Percentiles rank a stretch among this genome's conserved stretches.
Conservation (phyloP, 257 asterid genomes). For the Petunia secreta region DNA sequence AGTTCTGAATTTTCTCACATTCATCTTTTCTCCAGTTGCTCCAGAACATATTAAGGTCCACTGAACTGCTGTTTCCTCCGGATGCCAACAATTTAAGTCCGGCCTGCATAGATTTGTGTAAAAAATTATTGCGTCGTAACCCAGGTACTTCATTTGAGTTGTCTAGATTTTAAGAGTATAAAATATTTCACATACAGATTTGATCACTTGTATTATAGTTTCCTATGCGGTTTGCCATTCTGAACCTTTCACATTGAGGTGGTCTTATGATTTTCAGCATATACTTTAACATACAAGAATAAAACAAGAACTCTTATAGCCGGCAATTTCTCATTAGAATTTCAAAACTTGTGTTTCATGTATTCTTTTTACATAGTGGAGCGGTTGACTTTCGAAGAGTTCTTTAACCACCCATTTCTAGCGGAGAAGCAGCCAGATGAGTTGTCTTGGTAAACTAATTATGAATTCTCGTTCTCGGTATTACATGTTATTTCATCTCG, state of each 20-base stretch:
- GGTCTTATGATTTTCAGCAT: not conserved
- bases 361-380: slow-evolving; percentile 53
- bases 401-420: slow-evolving; percentile 87
- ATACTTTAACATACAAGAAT: not conserved
- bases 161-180: slow-evolving; percentile 15
- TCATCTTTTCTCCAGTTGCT: slow-evolving; percentile 62
- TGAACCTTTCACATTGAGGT: slow-evolving; percentile 24
- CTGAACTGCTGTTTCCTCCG: slow-evolving; percentile 74
- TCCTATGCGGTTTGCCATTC: not conserved
- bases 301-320: not conserved
- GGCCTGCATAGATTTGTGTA: slow-evolving; percentile 74
- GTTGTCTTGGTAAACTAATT: slow-evolving; percentile 51
- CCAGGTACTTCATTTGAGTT: slow-evolving; percentile 58
- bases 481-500: slow-evolving; percentile 23
- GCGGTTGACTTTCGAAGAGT: slow-evolving; percentile 89
- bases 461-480: slow-evolving; percentile 28
- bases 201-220: slow-evolving; percentile 3
- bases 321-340: not conserved
- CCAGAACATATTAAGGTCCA: slow-evolving; percentile 80
- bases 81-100: slow-evolving; percentile 63
- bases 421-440: slow-evolving; percentile 60
- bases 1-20: slow-evolving; percentile 29
- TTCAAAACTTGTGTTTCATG: slow-evolving; percentile 5
- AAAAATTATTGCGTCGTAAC: slow-evolving; percentile 69
- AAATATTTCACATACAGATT: not conserved